These are phyloP conservation scores for Aspergillus hancockii DNA, from an alignment of 495 filamentous ascomycete genomes.

Conservation along the genomic window DNA sequence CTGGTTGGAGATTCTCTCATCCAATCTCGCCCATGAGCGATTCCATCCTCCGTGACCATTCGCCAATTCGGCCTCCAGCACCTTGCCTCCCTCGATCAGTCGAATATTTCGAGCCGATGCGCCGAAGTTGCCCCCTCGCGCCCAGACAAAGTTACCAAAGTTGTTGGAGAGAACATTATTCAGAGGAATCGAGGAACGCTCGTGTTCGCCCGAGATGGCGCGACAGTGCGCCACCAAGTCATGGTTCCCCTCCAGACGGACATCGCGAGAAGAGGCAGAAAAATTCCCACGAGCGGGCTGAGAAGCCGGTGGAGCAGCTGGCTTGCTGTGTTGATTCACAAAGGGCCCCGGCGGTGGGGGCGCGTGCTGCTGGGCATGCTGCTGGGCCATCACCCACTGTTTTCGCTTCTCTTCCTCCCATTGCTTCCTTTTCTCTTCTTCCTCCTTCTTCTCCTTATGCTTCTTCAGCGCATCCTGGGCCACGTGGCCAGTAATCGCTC, in stretches of 20 bases:
- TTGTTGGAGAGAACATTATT: constrained; percentile 21
- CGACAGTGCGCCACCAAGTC: constrained; percentile 18
- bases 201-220: constrained; percentile 12
- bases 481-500: constrained; percentile 37
- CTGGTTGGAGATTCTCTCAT: constrained; percentile 43
- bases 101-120: constrained; percentile 38
- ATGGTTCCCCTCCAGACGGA: constrained; percentile 15
- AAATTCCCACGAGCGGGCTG: constrained; percentile 19
- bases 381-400: constrained; percentile 1
- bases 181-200: constrained; percentile 15
- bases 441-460: constrained; percentile 16
- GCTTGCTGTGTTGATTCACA: background rate
- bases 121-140: constrained; percentile 36
- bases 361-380: constrained; percentile 4
- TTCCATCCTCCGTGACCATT: constrained; percentile 34
- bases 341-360: constrained; percentile 6
- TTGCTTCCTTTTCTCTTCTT: constrained; percentile 17
- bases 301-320: background rate
- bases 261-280: constrained; percentile 14
- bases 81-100: constrained; percentile 36
- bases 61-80: constrained; percentile 39
- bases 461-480: constrained; percentile 40
- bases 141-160: constrained; percentile 21
- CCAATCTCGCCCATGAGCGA: constrained; percentile 33
- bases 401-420: constrained; percentile 16